phyloP scores from a whole-genome alignment of 108 stramenopile genomes.

The Skeletonema potamos region DNA sequence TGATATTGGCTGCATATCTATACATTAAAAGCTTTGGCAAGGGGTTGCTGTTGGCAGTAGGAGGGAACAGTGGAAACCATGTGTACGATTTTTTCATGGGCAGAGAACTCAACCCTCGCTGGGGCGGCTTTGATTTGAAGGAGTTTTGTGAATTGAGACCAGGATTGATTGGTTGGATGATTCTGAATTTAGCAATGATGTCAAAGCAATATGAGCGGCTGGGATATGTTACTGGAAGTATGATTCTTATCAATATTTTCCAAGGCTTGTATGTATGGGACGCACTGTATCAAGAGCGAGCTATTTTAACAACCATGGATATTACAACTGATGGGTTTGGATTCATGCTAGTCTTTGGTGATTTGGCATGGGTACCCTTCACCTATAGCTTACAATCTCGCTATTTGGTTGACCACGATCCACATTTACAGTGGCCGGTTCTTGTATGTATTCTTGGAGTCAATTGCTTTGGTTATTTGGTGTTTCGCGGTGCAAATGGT shows the following conservation, averaged over 20 bases:
- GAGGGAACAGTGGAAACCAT: conserved; percentile 80
- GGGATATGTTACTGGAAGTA: conserved; percentile 84
- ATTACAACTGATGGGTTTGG: conserved; percentile 99
- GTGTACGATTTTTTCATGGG: conserved; percentile 97
- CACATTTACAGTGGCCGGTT: conserved; percentile 50
- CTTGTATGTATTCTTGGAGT: conserved; percentile 61
- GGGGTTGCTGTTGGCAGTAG: conserved; percentile 73
- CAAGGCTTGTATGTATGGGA: conserved; percentile 98
- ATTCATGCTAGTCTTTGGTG: conserved; percentile 97
- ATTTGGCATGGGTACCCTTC: conserved; percentile 99
- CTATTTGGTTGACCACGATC: conserved; percentile 92
- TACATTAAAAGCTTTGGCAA: conserved; percentile 70
- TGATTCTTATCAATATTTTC: conserved; percentile 89
- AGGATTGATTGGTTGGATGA: conserved; percentile 92
- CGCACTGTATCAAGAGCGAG: conserved; percentile 90
- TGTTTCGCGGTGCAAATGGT: conserved; percentile 92
- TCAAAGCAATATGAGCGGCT: conserved; percentile 75
- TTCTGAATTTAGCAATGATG: conserved; percentile 84
- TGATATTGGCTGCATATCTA: conserved; percentile 66
- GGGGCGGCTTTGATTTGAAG: conserved; percentile 91
- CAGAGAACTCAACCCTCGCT: conserved; percentile 96
- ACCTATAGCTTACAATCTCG: conserved; percentile 92
- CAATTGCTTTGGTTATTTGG: conserved; percentile 79
- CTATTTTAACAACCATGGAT: conserved; percentile 99
- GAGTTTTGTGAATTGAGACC: conserved; percentile 97